Base-by-base conservation (phyloP, 495 filamentous ascomycete genomes). In the Podospora sp. region DNA sequence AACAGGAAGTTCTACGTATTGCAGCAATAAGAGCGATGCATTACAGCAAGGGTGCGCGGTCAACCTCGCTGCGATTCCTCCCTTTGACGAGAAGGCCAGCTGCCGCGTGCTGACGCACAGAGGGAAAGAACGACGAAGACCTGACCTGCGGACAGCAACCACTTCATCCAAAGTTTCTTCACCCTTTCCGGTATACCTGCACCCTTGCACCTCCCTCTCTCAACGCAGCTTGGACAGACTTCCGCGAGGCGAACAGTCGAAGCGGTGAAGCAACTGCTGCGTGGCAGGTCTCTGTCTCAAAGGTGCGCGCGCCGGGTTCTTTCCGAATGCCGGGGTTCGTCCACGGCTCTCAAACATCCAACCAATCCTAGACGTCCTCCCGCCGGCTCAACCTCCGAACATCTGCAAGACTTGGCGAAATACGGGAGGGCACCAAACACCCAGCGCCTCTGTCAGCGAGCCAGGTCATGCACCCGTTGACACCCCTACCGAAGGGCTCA, bases 271-370 rank as follows among this genome's bases (percentile, higher is more conserved):
- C n/a, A n/a, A n/a, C n/a, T 36, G 33, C 12, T 36, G 12, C 33
- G 6, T 36, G 40, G 40, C 40, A 46, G 40, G 33, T 36, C 5
- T n/a, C 29, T 33, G 29, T 33, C 29, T 33, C 29, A 33, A 33
- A 33, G 3, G 29, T 33, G 29, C 8, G 4, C 29, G 29, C 29
- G 8, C 8, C 40, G 16, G 40, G 9, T 46, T 14, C 21, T 22
- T n/a, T 55, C 52, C 52, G 52, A 55, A 55, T 55, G 52, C 52
- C 52, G 52, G 52, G 52, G 21, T 55, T 55, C 7, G 2, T 26
- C 52, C 52, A 55, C 9, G 52, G 21, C 52, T 22, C 52, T 22
- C 5, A 2, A 14, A 46, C 4, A 33, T 46, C 11, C 40, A 46
- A 46, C 40, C 40, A 46, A 46, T 46, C 40, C 40, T 12, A 46